Percentiles rank a stretch among this genome's conserved stretches.
Conservation (phyloP, 2,329 filamentous ascomycete species). For the Colletotrichum filicis region DNA sequence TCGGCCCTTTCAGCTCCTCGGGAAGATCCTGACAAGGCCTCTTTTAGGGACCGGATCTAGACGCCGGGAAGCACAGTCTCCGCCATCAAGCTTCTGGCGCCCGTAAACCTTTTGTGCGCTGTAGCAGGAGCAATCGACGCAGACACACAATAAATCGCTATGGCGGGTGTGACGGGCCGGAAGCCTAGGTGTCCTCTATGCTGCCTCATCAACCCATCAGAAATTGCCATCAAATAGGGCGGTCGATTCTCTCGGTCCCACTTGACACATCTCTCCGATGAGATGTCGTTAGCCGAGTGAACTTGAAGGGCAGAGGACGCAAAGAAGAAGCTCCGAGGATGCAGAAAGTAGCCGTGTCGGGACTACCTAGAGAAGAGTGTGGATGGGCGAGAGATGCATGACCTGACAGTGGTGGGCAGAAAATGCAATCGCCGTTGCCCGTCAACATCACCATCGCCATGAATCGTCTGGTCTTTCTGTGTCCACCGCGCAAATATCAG, state of each 20-base stretch:
- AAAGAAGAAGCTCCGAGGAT: not conserved
- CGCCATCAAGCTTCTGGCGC: not conserved
- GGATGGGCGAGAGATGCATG: not conserved
- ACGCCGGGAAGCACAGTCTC: not conserved
- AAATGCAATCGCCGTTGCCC: not conserved
- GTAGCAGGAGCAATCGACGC: not conserved
- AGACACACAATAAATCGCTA: not conserved
- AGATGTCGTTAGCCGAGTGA: not conserved
- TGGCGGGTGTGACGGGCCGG: not conserved
- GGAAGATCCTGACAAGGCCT: not conserved
- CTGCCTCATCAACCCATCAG: no score
- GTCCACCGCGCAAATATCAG: not conserved
- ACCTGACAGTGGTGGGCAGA: not conserved
- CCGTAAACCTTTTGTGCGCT: not conserved
- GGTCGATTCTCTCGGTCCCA: no score
- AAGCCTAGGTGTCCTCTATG: not conserved
- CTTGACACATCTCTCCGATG: not conserved
- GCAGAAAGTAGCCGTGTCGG: not conserved
- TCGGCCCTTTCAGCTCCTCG: not conserved
- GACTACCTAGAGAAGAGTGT: not conserved
- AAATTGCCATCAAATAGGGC: no score
- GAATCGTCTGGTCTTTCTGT: not conserved
- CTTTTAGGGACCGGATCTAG: not conserved
- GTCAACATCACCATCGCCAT: not conserved
- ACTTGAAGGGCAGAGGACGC: not conserved